These are phyloP conservation scores for Hypericum perforatum DNA, from an alignment of 345 rosid genomes.

Conservation along the genomic window DNA sequence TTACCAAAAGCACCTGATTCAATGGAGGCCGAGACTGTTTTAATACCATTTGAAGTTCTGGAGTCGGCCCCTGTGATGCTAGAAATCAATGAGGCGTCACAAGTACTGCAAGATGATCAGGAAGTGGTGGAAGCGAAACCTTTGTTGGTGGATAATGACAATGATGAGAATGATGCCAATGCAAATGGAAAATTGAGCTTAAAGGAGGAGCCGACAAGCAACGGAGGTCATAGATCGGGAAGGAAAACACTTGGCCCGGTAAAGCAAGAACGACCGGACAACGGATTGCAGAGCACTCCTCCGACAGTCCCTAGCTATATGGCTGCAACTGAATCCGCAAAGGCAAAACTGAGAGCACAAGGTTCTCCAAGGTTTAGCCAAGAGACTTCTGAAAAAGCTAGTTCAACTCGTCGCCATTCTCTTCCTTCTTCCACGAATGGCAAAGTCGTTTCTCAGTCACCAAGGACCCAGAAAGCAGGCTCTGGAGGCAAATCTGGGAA, in stretches of 20 bases:
- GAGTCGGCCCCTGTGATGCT: slow-evolving; percentile 28
- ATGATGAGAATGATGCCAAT: slow-evolving; percentile 33
- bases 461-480: slow-evolving; percentile 53
- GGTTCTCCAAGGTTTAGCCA: slow-evolving; percentile 61
- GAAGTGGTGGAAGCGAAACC: slow-evolving; percentile 27
- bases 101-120: slow-evolving; percentile 25
- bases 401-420: slow-evolving; percentile 54
- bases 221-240: slow-evolving; percentile 42
- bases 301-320: slow-evolving; percentile 75
- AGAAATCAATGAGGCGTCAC: slow-evolving; percentile 29
- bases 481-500: slow-evolving; percentile 47
- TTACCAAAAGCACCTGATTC: not conserved
- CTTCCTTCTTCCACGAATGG: slow-evolving; percentile 54
- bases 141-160: slow-evolving; percentile 21
- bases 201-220: slow-evolving; percentile 37
- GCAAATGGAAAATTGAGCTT: slow-evolving; percentile 31
- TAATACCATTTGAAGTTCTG: slow-evolving; percentile 3
- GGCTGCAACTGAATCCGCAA: slow-evolving; percentile 88
- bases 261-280: slow-evolving; percentile 58
- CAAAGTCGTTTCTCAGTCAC: slow-evolving; percentile 62
- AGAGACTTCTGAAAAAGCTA: slow-evolving; percentile 51
- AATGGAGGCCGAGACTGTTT: not conserved
- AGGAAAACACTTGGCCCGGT: slow-evolving; percentile 33
- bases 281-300: slow-evolving; percentile 43
- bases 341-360: slow-evolving; percentile 78